Evolutionary conservation across 2,329 filamentous ascomycete genomes (phyloP).

Genomic region (Colletotrichum musae): DNA sequence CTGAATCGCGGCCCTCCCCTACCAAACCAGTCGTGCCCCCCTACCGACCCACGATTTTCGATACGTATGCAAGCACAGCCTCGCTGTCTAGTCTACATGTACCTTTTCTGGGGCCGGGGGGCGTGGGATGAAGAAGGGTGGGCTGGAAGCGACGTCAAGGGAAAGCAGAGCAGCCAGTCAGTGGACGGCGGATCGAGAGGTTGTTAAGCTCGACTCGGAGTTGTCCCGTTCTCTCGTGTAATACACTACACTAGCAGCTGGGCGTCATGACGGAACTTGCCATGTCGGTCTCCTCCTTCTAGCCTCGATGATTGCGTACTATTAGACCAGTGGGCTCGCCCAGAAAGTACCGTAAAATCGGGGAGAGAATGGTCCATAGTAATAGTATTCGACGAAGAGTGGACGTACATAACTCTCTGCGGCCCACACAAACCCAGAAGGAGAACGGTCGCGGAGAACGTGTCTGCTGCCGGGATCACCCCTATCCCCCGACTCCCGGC

Average conservation of each 20-base stretch:
- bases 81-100: slow-evolving; percentile 8
- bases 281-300: background rate
- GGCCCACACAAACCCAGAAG: slow-evolving; percentile 3
- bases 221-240: slow-evolving; percentile 20
- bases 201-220: slow-evolving; percentile 37
- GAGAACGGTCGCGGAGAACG: slow-evolving; percentile 29
- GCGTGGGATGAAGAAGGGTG: background rate
- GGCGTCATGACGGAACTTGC: slow-evolving; percentile 10
- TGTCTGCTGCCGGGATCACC: slow-evolving; percentile 34
- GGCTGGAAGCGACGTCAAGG: background rate
- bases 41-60: slow-evolving; percentile 27
- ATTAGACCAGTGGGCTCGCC: no score
- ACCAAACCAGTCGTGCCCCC: background rate
- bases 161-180: slow-evolving; percentile 5
- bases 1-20: slow-evolving; percentile 37
- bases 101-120: background rate
- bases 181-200: slow-evolving; percentile 19
- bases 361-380: background rate
- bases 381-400: background rate
- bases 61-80: slow-evolving; percentile 39
- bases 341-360: background rate
- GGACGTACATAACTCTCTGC: slow-evolving; percentile 12
- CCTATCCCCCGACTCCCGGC: slow-evolving; percentile 17
- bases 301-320: background rate
- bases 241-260: no score